phyloP scores from a whole-genome alignment of 169 alveolate species.

The Cryptosporidium parvum region DNA sequence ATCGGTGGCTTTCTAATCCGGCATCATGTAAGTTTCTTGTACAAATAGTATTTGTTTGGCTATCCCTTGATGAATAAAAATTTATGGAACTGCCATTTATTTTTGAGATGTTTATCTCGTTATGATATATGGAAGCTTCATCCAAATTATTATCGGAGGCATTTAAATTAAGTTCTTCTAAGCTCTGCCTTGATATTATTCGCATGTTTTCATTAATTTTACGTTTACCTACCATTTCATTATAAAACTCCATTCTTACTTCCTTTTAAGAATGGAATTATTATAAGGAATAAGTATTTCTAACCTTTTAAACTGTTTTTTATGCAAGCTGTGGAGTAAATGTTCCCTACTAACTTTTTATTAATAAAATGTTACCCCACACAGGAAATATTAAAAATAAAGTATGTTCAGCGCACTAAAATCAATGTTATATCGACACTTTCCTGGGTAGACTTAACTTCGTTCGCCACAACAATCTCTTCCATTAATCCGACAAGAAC shows the following conservation, averaged over 20 bases:
- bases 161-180: no score
- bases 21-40: background rate
- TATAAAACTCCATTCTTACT: background rate
- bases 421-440: background rate
- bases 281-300: background rate
- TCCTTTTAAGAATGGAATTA: no score
- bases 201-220: no score
- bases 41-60: background rate
- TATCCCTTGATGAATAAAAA: background rate
- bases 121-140: background rate
- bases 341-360: no score
- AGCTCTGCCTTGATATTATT: background rate
- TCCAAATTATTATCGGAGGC: background rate
- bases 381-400: no score
- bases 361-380: background rate
- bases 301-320: no score
- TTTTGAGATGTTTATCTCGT: background rate
- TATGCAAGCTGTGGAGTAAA: background rate
- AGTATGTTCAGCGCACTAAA: background rate
- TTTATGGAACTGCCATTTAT: background rate
- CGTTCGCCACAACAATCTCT: background rate
- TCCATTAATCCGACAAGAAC: background rate
- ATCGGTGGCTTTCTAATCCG: background rate
- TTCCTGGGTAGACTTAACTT: background rate
- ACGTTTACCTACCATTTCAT: background rate